Base-by-base conservation (phyloP, 345 rosid genomes). In the Crucihimalaya himalaica region DNA sequence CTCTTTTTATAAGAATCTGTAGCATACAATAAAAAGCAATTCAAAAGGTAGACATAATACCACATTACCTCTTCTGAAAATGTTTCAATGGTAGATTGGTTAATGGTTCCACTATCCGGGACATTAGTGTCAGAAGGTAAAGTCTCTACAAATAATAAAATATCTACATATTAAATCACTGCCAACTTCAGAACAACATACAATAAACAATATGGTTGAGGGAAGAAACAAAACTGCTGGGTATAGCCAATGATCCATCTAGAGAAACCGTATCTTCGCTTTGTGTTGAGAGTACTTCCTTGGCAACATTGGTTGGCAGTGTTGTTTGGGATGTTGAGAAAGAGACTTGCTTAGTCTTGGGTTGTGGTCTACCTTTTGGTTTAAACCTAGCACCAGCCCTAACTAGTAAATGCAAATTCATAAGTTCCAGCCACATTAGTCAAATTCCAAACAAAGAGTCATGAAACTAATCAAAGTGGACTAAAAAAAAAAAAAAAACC, bases 321-420 rank as follows among this genome's bases (percentile, higher is more conserved):
- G 55, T 43, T 47, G 73, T 48, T 15, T 65, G 72, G 1, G 75
- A 14, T 51, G 75, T 75, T 40, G 79, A 43, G 50, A 55, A 3
- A 69, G 75, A 35, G 53, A 51, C 75, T 72, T 53, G 71, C 16
- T 45, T 66, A 63, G 52, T 68, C 67, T 68, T 66, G 5, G 68
- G 75, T 21, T 51, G 67, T 46, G 75, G 78, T 64, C 68, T 79
- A 59, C 55, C 81, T 64, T 51, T 79, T 4, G 81, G 81, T 50
- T 68, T 73, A 63, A 73, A 78, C 75, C 57, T 79, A 19, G 75
- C 75, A 69, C 79, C 78, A 68, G 75, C 75, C 8, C 66, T 73
- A 28, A 69, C 81, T 78, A 58, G 47, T 47, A 21, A 27, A 25
- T 10, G 37, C 53, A 56, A 64, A 10, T 16, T 18, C 64, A 68